Evolutionary conservation across 768 basidiomycete species (phyloP), one percentile per base, ranked within the genome.

Genomic region (Candolleomyces efflorescens): DNA sequence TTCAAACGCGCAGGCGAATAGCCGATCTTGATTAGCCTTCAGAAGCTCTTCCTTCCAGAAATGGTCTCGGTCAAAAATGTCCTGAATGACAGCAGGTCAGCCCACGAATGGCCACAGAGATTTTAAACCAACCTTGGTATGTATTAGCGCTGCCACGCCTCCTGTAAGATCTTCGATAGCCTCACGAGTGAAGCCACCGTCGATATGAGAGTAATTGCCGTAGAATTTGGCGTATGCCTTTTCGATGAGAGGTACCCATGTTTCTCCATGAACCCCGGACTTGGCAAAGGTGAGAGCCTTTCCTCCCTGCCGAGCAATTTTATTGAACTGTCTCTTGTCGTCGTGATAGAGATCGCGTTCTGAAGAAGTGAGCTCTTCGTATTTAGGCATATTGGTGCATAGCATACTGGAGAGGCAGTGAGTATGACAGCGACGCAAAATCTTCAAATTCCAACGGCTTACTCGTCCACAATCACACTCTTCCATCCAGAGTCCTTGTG

Each of bases 201-300:
- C 58, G 32, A 83, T 61, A 0, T 76, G 70, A 0, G 73, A 69
- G 65, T 80, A 83, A 55, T 79, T 78, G 2, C 77, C 82, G 59
- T 84, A 81, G 2, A 82, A 63, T 61, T 84, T 84, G 0, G 82
- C 82, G 53, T 78, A 84, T 5, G 82, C 82, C 62, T 84, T 84
- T 63, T 83, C 83, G 22, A 83, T 70, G 1, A 84, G 65, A 1
- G 82, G 78, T 0, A 83, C 79, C 82, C 82, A 84, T 0, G 81
- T 82, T 56, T 83, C 82, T 38, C 77, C 76, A 11, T 78, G 72
- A 4, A 74, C 73, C 3, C 70, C 74, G 4, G 78, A 79, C 49
- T 70, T 72, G 6, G 82, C 78, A 66, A 83, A 85, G 56, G 77
- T 78, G 37, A 84, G 67, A 5, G 68, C 68, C 55, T 81, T 78